Evolutionary conservation across 495 filamentous ascomycete species (phyloP), one percentile per base, ranked within the genome.

Genomic region (Thozetella sp.): DNA sequence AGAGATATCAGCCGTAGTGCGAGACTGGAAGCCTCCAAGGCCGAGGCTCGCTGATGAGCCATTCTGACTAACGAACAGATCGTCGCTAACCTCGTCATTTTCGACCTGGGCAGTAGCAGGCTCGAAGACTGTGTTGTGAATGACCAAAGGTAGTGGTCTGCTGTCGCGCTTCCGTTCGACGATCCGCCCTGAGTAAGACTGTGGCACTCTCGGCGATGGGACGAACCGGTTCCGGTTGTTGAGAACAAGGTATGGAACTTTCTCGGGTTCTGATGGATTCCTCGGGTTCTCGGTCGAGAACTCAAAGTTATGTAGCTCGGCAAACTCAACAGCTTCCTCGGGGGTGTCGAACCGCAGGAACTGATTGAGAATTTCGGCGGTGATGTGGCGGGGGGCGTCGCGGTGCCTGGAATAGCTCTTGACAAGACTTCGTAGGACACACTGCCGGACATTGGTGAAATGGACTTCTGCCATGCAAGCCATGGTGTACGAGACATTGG

Each of bases 401-500:
- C 77, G 77, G 64, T 84, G 86, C 64, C 84, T 83, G 3, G 87
- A 84, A 56, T 83, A 82, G 1, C 84, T 82, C 30, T 70, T 73
- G 20, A 81, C 81, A 27, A 98, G 83, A 1, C 87, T 83, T 57
- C 87, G 87, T 48, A 98, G 80, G 3, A 93, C 88, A 20, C 81
- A 86, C 59, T 89, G 88, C 22, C 95, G 91, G 23, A 98, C 79
- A 17, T 86, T 77, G 54, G 88, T 90, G 74, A 98, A 98, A 63
- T 93, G 91, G 17, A 93, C 88, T 68, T 97, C 93, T 1, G 93
- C 93, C 40, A 97, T 88, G 70, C 94, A 97, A 4, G 90, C 94
- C 89, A 96, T 94, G 20, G 93, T 83, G 72, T 97, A 98, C 0
- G 94, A 92, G 1, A 93, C 85, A 53, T 80, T 73, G 1, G 82